Evolutionary conservation across 176 grass and related monocot genomes (phyloP).

Genomic region (Carex kokanica): DNA sequence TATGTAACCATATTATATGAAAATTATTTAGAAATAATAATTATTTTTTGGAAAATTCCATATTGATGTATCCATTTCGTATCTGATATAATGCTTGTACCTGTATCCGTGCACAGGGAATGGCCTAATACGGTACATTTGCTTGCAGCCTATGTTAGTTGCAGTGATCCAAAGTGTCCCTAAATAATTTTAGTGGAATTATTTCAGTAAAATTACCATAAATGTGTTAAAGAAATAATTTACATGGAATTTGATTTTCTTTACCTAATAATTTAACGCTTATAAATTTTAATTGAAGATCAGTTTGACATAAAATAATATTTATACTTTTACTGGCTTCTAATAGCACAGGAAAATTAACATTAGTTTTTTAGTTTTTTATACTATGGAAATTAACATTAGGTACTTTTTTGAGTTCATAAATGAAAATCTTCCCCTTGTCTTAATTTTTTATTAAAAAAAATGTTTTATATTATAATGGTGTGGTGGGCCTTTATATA

Average conservation of each 20-base stretch:
- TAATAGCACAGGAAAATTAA: not conserved
- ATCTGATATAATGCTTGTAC: too few relatives aligned
- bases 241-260: not conserved
- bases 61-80: too few relatives aligned
- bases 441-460: too few relatives aligned
- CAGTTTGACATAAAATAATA: not conserved
- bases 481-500: not conserved
- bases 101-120: too few relatives aligned
- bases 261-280: not conserved
- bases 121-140: too few relatives aligned
- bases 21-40: too few relatives aligned
- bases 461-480: not conserved
- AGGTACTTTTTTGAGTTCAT: not conserved
- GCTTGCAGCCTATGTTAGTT: too few relatives aligned
- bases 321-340: not conserved
- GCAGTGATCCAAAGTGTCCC: not conserved
- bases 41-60: too few relatives aligned
- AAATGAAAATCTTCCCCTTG: not conserved
- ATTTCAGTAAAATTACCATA: not conserved
- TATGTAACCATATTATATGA: too few relatives aligned
- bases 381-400: not conserved
- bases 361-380: not conserved
- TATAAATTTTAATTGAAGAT: not conserved
- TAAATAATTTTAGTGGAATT: not conserved
- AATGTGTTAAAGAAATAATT: not conserved